Base-by-base conservation (phyloP, 768 basidiomycete species). In the Tricholoma terreum region DNA sequence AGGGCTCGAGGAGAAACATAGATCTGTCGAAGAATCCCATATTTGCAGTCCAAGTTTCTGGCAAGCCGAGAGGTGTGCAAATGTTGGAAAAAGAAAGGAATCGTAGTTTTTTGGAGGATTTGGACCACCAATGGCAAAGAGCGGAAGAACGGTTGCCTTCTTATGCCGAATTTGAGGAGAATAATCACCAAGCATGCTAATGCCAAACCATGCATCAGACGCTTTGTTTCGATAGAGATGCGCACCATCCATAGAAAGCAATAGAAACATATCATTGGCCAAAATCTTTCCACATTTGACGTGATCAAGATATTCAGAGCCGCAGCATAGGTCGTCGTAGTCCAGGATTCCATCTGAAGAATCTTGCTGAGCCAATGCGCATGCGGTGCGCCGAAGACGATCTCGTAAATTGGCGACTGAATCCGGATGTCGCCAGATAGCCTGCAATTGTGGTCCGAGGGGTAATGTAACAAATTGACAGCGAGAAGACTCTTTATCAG, bases 371-470 rank as follows among this genome's bases (percentile, higher is more conserved):
- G 38, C 52, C 49, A 56, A 19, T 17, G 64, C 46, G 43, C 64
- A 49, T n/a, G 56, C 49, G 0, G 58, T 62, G 4, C 50, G n/a
- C 38, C 57, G 6, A 15, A 56, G 48, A 2, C 63, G 52, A 50
- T 73, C 70, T 0, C 52, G 15, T 64, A 73, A 68, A 0, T 52
- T 46, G 8, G 43, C 10, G 0, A 75, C 66, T 49, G 65, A 60
- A 24, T 59, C 52, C 1, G 49, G 52, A 52, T 38, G 59, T 0
- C 64, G 35, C 55, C 69, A 67, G 0, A 68, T 59, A 5, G 73
- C 71, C 43, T 79, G 78, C 1, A 76, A 55, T 27, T 74, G 71
- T 0, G 73, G 74, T 12, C 73, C 74, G 42, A 78, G n/a, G 0
- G 69, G 75, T 8, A 79, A 69, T 0, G 75, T 79, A 0, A 48